Evolutionary conservation across 345 rosid genomes (phyloP), one percentile per base, ranked within the genome.

Genomic region (Acer saccharum): DNA sequence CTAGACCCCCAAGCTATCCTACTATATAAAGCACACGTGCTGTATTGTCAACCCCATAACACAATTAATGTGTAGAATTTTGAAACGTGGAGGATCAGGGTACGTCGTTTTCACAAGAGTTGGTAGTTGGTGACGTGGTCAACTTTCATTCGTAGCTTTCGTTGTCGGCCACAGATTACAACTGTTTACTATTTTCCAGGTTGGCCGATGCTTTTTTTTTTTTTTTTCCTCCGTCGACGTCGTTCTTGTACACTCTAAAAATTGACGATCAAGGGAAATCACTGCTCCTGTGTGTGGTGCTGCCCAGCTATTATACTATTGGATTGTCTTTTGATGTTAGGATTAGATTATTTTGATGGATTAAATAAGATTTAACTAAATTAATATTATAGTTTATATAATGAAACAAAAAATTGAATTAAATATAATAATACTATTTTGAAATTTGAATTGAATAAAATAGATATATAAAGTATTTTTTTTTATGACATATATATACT

Each of bases 31-130:
- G 21, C 43, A 77, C 69, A 72, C 76, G 74, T 71, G 73, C 77
- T 79, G 71, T 55, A 44, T n/a, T 10, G 61, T 23, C n/a, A 62
- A 27, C 41, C 73, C 50, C 10, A 14, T 6, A 13, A 12, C 14
- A 11, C 14, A 12, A 14, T 50, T 14, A 50, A 13, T 11, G 60
- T 63, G 62, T 35, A 0, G 61, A 65, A 17, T 27, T 0, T 0
- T 8, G 79, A 71, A 55, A 80, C 76, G 83, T 76, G 81, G 77
- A 57, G 0, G 62, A 7, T 46, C 20, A 58, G 69, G 68, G 73
- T 8, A 35, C 21, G 77, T 66, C 68, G 7, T 16, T 66, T 32
- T 67, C 48, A 1, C 71, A 17, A 16, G 8, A 7, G 46, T 63
- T 48, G 70, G 21, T 50, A 18, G 48, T 1, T 29, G 27, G 3